Base-by-base conservation (phyloP, 2,329 filamentous ascomycete genomes). In the Parascedosporium putredinis region DNA sequence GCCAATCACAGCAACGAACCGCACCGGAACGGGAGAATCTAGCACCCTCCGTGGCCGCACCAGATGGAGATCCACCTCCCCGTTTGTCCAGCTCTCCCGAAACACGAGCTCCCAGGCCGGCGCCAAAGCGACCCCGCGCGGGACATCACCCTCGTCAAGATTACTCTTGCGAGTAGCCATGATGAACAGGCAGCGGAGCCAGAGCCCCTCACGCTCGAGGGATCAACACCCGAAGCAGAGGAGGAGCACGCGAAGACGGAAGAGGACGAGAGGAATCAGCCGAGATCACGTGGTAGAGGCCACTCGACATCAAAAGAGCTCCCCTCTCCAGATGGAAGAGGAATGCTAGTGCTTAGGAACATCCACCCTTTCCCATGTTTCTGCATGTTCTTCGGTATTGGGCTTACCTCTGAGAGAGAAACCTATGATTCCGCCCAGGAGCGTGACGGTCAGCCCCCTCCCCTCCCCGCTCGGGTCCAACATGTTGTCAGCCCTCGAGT, bases 31-130 rank as follows among this genome's bases (percentile, higher is more conserved):
- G n/a, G 47, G 34, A 10, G 47, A 49, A 38, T 49, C 47, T 3
- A 38, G 36, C 3, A 49, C 47, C 4, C 20, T 49, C 16, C 23
- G 47, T 20, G 47, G 47, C 16, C 47, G 47, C 36, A 49, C 47
- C 14, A 16, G 47, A 29, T 49, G 47, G 47, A 42, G 47, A 27
- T 49, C 47, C n/a, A 49, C 23, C 2, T 49, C 47, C 10, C 24
- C 24, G 8, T 43, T 38, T 22, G 42, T 29, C n/a, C 34, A 40
- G n/a, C 12, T 40, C 2, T 45, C 42, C n/a, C 10, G 42, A 7
- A 45, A 45, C 23, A 5, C 42, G 14, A 45, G 42, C 24, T n/a
- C 23, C 25, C 42, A 45, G 8, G n/a, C n/a, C n/a, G 42, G 42
- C 9, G 42, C 9, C 24, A 42, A 42, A 20, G 16, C 34, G 23